These are phyloP conservation scores for Malassezia brasiliensis DNA, from an alignment of 1,284 basidiomycete genomes.

Conservation along the genomic window DNA sequence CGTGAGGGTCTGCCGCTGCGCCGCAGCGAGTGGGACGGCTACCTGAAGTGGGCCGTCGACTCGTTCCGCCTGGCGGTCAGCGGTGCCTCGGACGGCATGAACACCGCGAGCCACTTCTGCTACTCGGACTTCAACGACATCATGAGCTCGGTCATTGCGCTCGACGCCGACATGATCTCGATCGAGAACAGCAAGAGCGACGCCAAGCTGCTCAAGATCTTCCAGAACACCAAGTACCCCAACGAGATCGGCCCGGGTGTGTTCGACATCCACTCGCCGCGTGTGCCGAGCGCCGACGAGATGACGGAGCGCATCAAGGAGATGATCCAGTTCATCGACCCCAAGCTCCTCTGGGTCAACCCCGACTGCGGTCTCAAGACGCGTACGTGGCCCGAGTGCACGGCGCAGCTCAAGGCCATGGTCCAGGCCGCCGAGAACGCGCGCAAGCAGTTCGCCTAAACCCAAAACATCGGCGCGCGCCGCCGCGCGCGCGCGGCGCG, in stretches of 20 bases:
- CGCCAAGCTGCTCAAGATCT: slow-evolving; percentile 79
- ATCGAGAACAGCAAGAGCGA: slow-evolving; percentile 65
- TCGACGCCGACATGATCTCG: slow-evolving; percentile 98
- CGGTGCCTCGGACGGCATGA: slow-evolving; percentile 42
- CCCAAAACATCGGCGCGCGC: not conserved
- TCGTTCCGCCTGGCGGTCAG: slow-evolving; percentile 45
- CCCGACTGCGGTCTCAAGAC: slow-evolving; percentile 62
- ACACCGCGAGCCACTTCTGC: slow-evolving; percentile 48
- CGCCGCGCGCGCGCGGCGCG: slow-evolving; percentile 3
- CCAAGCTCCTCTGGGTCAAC: slow-evolving; percentile 64
- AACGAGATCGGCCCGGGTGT: slow-evolving; percentile 94
- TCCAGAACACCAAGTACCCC: slow-evolving; percentile 90
- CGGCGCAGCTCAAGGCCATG: slow-evolving; percentile 52
- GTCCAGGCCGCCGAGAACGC: slow-evolving; percentile 63
- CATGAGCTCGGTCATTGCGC: slow-evolving; percentile 91
- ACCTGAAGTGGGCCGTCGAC: slow-evolving; percentile 48
- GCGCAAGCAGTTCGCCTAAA: slow-evolving; percentile 57
- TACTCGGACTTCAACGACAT: slow-evolving; percentile 75
- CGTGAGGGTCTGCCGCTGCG: slow-evolving; percentile 67
- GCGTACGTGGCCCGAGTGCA: slow-evolving; percentile 54
- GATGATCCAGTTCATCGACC: slow-evolving; percentile 53
- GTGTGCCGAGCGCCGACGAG: slow-evolving; percentile 77
- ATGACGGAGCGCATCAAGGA: slow-evolving; percentile 83
- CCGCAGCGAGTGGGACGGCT: slow-evolving; percentile 41
- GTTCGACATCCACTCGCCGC: slow-evolving; percentile 95